These are phyloP conservation scores for Cinchona pubescens DNA, from an alignment of 257 asterid genomes.

Conservation along the genomic window DNA sequence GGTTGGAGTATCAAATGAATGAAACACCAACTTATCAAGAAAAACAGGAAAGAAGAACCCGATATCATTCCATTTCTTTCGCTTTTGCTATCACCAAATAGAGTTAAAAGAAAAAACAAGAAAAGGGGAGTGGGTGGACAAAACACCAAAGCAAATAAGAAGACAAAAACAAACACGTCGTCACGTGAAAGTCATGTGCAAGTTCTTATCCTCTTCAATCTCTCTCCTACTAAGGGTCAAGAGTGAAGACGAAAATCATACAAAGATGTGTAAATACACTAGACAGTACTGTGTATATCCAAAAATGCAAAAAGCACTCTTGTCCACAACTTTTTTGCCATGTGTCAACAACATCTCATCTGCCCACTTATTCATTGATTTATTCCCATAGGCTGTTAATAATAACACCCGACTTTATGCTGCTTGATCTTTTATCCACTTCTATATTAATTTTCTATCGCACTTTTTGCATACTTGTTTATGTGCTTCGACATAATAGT, in stretches of 20 bases:
- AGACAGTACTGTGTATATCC: background rate
- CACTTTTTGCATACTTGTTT: no score
- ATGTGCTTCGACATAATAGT: no score
- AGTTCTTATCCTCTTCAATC: conserved; percentile 18
- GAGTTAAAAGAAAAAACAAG: background rate
- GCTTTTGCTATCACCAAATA: background rate
- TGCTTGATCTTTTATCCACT: no score
- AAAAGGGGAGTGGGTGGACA: background rate
- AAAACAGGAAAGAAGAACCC: background rate
- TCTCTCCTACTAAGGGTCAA: background rate
- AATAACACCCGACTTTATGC: background rate
- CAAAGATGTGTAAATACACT: background rate
- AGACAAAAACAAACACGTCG: background rate
- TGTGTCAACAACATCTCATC: conserved; percentile 14
- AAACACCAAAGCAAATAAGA: background rate
- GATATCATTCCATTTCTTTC: background rate
- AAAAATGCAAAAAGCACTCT: background rate
- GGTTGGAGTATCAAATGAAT: background rate
- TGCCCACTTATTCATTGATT: conserved; percentile 10
- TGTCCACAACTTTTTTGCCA: conserved; percentile 25
- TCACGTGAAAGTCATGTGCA: conserved; percentile 28
- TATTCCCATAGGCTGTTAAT: background rate
- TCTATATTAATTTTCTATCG: no score
- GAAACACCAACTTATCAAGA: background rate
- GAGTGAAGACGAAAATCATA: background rate